Evolutionary conservation across 2,329 filamentous ascomycete species (phyloP), one percentile per base, ranked within the genome.

Genomic region (Calonectria crousiana): DNA sequence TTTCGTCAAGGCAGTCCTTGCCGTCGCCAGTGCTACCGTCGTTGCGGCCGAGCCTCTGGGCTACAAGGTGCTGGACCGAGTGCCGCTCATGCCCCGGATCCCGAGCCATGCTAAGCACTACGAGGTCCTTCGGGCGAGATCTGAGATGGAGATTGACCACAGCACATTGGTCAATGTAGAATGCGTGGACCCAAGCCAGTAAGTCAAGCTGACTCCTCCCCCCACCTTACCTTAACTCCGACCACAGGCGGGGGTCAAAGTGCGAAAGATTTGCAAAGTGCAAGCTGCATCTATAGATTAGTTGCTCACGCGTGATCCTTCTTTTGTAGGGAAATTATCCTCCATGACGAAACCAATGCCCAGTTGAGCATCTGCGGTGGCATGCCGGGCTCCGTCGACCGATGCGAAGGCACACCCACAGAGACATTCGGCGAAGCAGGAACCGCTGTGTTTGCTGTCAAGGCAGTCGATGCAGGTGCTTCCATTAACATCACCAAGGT

Each of bases 401-500:
- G 72, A 51, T 90, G 89, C 79, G 83, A 83, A 11, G 88, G 88
- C 26, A 75, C 81, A 14, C 88, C 87, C 1, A 72, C 82, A n/a
- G 83, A 81, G 20, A 90, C 89, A 5, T 82, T 81, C 0, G 89
- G 89, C 51, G 78, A 83, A 60, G 86, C 84, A 9, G 88, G 88
- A 13, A 88, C 85, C 13, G 89, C 88, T 10, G 80, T 85, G 73
- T 90, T 91, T 81, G 84, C 80, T 4, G 84, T 91, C 20, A 84
- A 82, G 32, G 84, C 87, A 1, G 83, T 84, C 20, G 82, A 82
- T 2, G 71, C 78, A 1, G 89, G 87, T 13, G 85, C 86, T 28
- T 88, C 86, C 20, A 90, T 91, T 81, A 88, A 87, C 82, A 85
- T 91, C 74, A 86, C 85, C 60, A 90, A 90, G 83, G 85, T 85